A percentile compares a stretch with the other conserved stretches of the same genome.
Evolutionary conservation across 202 grass and related monocot species (phyloP).

Genomic region (Schoenoplectus triqueter): DNA sequence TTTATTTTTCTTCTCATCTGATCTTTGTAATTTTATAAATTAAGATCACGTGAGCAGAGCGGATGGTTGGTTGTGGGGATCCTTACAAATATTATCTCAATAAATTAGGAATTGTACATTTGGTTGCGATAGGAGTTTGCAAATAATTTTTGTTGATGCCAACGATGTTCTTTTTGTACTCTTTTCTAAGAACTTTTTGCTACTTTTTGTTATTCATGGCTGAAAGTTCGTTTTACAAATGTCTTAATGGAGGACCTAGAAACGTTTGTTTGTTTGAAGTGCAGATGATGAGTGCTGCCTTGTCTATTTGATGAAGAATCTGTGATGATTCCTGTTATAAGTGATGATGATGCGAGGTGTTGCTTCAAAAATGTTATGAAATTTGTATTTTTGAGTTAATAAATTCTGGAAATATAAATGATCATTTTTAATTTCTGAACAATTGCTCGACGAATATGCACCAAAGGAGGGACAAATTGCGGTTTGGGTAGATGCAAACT

Average conservation of each 20-base stretch:
- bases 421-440: background rate
- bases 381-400: background rate
- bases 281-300: no score
- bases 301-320: background rate
- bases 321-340: background rate
- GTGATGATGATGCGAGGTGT: background rate
- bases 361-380: background rate
- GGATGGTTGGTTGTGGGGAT: slow-evolving; percentile 42
- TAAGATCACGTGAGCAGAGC: slow-evolving; percentile 81
- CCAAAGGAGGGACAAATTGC: background rate
- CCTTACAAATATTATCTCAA: slow-evolving; percentile 47
- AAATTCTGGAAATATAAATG: background rate
- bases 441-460: background rate
- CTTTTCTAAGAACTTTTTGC: background rate
- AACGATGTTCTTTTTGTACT: background rate
- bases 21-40: slow-evolving; percentile 99
- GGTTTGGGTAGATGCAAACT: background rate
- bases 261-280: background rate
- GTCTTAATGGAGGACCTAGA: background rate
- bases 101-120: slow-evolving; percentile 58
- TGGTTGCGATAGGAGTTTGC: background rate
- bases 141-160: slow-evolving; percentile 6
- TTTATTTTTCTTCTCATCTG: slow-evolving; percentile 75
- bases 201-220: background rate
- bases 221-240: background rate